Evolutionary conservation across 2,329 filamentous ascomycete species (phyloP).

Genomic region (Neodidymelliopsis sp.): DNA sequence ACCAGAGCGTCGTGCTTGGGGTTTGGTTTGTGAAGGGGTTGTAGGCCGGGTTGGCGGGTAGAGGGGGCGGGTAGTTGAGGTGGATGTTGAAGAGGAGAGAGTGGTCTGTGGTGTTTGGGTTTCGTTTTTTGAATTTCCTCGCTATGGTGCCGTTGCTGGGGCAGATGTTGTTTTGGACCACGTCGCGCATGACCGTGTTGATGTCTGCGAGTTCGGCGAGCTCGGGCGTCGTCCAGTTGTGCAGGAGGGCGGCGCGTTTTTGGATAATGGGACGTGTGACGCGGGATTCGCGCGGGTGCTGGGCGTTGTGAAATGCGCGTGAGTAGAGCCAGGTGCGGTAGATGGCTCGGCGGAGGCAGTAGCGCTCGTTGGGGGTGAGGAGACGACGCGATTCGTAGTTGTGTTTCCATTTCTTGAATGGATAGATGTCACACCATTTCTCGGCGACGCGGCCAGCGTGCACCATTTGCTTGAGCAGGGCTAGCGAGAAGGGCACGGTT

Average conservation of each 20-base stretch:
- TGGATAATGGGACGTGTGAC: constrained; percentile 55
- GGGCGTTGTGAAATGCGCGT: constrained; percentile 64
- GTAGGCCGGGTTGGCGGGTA: constrained; percentile 40
- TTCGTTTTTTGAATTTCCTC: constrained; percentile 65
- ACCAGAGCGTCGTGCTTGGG: constrained; percentile 35
- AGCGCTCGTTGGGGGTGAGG: constrained; percentile 59
- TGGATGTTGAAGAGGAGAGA: constrained; percentile 62
- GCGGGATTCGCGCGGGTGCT: constrained; percentile 60
- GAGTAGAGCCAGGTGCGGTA: constrained; percentile 69
- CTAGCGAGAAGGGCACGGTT: constrained; percentile 60
- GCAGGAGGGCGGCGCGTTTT: constrained; percentile 63
- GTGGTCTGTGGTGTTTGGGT: constrained; percentile 58
- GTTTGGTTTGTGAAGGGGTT: constrained; percentile 39
- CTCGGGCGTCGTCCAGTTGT: constrained; percentile 65
- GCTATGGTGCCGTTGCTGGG: constrained; percentile 67
- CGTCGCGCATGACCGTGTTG: constrained; percentile 62
- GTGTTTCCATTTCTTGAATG: constrained; percentile 68
- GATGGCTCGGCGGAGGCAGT: constrained; percentile 62
- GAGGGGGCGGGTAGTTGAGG: constrained; percentile 56
- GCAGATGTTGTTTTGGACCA: constrained; percentile 65
- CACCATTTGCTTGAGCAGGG: constrained; percentile 64
- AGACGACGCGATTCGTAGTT: constrained; percentile 64
- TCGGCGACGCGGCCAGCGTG: constrained; percentile 62
- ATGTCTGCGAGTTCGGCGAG: constrained; percentile 68
- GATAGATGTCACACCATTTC: constrained; percentile 68